A percentile compares a stretch with the other conserved stretches of the same genome.
These are phyloP conservation scores for Oryza nivara DNA, from an alignment of 176 grass and related monocot genomes.

Conservation along the genomic window DNA sequence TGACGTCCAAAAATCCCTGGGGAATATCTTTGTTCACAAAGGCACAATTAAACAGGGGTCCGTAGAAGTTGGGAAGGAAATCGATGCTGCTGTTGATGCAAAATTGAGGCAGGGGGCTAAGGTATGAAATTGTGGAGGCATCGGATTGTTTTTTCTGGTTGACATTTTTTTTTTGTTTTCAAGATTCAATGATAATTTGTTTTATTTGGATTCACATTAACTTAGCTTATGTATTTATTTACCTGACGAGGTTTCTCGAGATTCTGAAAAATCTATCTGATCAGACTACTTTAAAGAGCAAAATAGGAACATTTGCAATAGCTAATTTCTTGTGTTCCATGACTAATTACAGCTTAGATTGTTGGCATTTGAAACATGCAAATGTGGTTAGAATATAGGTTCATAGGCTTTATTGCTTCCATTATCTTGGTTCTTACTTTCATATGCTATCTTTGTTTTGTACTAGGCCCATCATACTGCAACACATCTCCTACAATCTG, in stretches of 20 bases:
- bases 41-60: constrained; percentile 82
- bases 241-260: background rate
- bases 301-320: constrained; percentile 9
- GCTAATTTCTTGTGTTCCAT: constrained; percentile 5
- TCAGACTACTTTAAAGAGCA: constrained; percentile 11
- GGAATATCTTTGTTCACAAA: constrained; percentile 97
- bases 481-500: constrained; percentile 93
- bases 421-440: constrained; percentile 11
- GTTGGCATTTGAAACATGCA: constrained; percentile 1
- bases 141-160: background rate
- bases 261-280: background rate
- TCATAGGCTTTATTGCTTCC: background rate
- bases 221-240: constrained; percentile 22
- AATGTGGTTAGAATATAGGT: constrained; percentile 15
- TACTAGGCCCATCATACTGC: constrained; percentile 93
- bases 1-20: constrained; percentile 86
- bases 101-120: constrained; percentile 85
- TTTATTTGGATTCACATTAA: constrained; percentile 13
- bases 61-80: constrained; percentile 75
- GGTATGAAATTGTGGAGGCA: constrained; percentile 47
- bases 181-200: background rate
- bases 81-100: constrained; percentile 81
- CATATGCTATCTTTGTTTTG: constrained; percentile 33
- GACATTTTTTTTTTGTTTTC: background rate
- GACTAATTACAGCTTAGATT: constrained; percentile 9